Percentiles rank a stretch among this genome's conserved stretches.
Conservation (phyloP, 2,329 filamentous ascomycete species). For the Trichothecium sympodiale region DNA sequence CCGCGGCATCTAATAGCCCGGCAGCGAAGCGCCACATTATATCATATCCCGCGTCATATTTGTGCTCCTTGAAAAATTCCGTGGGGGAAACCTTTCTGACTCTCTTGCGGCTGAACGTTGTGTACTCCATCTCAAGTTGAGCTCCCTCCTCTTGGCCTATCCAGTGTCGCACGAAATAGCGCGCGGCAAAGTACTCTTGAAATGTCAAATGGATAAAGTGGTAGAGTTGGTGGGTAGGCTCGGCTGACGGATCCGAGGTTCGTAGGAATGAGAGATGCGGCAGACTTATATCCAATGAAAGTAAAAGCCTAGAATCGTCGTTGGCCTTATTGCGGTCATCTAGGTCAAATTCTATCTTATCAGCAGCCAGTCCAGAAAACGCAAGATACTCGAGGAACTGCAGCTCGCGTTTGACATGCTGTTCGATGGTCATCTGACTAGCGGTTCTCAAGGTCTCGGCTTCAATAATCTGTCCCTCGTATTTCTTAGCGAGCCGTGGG, state of each 20-base stretch:
- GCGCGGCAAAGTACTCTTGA: slow-evolving; percentile 30
- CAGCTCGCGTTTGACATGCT: slow-evolving; percentile 9
- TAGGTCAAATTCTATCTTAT: slow-evolving; percentile 19
- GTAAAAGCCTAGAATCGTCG: background rate
- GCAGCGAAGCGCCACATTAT: slow-evolving; percentile 30
- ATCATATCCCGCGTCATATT: slow-evolving; percentile 26
- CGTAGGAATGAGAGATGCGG: slow-evolving; percentile 24
- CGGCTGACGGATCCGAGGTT: slow-evolving; percentile 15
- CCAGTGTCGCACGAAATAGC: slow-evolving; percentile 24
- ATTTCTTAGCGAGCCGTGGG: slow-evolving; percentile 8
- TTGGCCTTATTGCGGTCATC: slow-evolving; percentile 6
- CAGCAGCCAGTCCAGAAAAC: slow-evolving; percentile 21
- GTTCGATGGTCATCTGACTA: background rate
- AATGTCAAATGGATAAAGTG: slow-evolving; percentile 31
- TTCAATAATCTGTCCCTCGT: slow-evolving; percentile 4
- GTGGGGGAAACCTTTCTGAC: slow-evolving; percentile 3
- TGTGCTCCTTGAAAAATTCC: slow-evolving; percentile 20
- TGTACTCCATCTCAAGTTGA: slow-evolving; percentile 6
- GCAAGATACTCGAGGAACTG: slow-evolving; percentile 19
- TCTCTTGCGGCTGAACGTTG: slow-evolving; percentile 4
- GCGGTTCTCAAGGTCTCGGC: slow-evolving; percentile 8
- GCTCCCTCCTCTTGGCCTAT: slow-evolving; percentile 3
- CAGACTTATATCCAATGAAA: slow-evolving; percentile 9
- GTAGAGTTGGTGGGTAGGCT: slow-evolving; percentile 14
- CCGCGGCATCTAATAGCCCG: slow-evolving; percentile 19